phyloP scores from a whole-genome alignment of 257 asterid genomes.

The Solanum appendiculatum region DNA sequence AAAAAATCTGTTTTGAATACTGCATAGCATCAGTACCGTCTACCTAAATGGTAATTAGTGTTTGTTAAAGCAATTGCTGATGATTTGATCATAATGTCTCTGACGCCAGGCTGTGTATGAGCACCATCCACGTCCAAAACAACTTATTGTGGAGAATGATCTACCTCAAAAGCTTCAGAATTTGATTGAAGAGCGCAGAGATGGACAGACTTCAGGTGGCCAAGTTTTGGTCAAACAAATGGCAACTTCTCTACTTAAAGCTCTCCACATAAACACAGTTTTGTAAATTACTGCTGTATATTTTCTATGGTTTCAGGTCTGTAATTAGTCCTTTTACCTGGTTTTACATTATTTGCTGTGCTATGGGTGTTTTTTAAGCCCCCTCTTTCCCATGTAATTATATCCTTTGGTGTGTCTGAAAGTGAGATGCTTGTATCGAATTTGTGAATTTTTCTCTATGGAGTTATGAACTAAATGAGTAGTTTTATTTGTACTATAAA shows the following conservation, averaged over 20 bases:
- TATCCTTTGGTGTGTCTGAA: not conserved
- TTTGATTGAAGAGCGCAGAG: conserved; percentile 93
- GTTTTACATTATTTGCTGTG: not conserved
- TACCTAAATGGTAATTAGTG: not conserved
- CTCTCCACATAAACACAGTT: conserved; percentile 92
- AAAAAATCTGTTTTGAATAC: not conserved
- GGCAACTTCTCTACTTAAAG: conserved; percentile 98
- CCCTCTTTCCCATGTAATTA: not conserved
- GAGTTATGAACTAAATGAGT: not conserved
- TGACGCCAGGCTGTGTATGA: conserved; percentile 79
- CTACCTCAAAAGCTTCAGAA: conserved; percentile 83
- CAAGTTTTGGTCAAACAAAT: conserved; percentile 97
- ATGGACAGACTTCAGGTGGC: conserved; percentile 93
- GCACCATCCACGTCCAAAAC: conserved; percentile 98
- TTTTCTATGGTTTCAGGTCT: not conserved
- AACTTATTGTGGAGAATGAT: conserved; percentile 89
- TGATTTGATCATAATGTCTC: not conserved
- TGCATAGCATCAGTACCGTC: not conserved
- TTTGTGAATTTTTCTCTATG: not conserved
- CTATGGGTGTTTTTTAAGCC: not conserved
- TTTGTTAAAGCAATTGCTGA: not conserved
- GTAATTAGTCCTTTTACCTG: not conserved
- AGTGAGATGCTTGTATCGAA: not conserved
- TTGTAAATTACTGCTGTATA: conserved; percentile 27
- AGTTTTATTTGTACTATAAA: not conserved